Base-by-base conservation (phyloP, 73 alveolate genomes). In the Paramecium sonneborni region DNA sequence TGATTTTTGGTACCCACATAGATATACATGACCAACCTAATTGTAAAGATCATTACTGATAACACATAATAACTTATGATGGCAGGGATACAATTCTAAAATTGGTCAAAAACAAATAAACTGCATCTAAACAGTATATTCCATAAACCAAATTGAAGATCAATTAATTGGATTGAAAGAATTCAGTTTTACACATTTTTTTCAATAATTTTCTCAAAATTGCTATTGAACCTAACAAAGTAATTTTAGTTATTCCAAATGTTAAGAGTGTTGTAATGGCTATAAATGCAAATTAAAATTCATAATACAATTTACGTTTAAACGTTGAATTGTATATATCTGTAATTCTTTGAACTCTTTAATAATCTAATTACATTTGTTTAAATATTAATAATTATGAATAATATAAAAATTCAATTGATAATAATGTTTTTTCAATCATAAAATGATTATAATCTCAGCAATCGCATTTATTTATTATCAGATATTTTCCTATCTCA, bases 21-120 rank as follows among this genome's bases (percentile, higher is more conserved):
- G 38, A 72, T 21, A 72, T 72, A 72, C 86, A 72, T 72, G 1
- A 41, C 86, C 90, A 79, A 79, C 74, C 69, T 79, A 46, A 79
- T 39, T 43, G 69, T 39, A 46, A 43, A 23, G 69, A 79, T 37
- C 44, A 79, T 43, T 72, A 72, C 76, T 79, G 72, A 46, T 79
- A 79, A 34, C 90, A 79, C 90, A 79, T 79, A 23, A 79, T 21
- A 43, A 79, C 74, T 79, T 79, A 79, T 43, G 90, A 43, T 21
- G 69, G 69, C 32, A 79, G 20, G 15, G 74, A 79, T 21, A 79
- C 90, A 21, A 23, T 24, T 39, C 72, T 39, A 41, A 79, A 43
- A 43, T 57, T 79, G 26, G 43, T 34, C 32, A 20, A 79, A 44
- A 79, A 79, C 74, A 79, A 43, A 79, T 79, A 79, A 7, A 79